Evolutionary conservation across 2,329 filamentous ascomycete genomes (phyloP), one percentile per base, ranked within the genome.

Genomic region (Exophiala oligosperma): DNA sequence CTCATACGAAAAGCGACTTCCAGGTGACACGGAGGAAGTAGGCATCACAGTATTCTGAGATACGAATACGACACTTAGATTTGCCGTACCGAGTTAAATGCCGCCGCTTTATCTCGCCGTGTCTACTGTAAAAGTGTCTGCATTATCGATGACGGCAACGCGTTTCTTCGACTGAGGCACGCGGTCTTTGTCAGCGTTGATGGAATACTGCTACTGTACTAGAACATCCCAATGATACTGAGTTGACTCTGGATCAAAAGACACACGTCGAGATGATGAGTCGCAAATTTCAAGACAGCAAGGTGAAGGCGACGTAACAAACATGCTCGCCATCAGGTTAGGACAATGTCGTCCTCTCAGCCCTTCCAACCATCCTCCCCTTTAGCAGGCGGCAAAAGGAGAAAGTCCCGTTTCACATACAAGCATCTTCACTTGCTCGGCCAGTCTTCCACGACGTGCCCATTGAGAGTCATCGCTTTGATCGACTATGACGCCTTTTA

Each of bases 401-500:
- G 68, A 54, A 65, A 62, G 51, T 97, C 92, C 14, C 83, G 81
- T 57, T 97, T 94, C 75, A 97, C 91, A 2, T 91, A 90, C 72
- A 90, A 89, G 60, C 87, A 97, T 54, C 81, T 97, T 14, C 81
- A 84, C 35, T 87, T 92, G 64, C 83, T 97, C 57, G 84, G 87
- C 5, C 81, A 86, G 8, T 91, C 83, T 65, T 86, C 84, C 35
- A 80, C 87, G 0, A 84, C 85, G 7, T 91, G 85, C 51, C 93
- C 93, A 1, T 80, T 99, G 37, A 87, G 94, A 47, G 89, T 95
- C 28, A 85, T 97, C 66, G 91, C 91, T 5, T 92, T 97, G 72
- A 86, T 97, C 63, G 94, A 99, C 69, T 86, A 99, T 59, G 94
- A 99, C 82, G 93, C 93, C 40, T 99, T 99, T 75, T 99, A 99